Percentiles rank a stretch among this genome's conserved stretches.
Conservation (phyloP, 441 rosid genomes). For the Erodium texanum region DNA sequence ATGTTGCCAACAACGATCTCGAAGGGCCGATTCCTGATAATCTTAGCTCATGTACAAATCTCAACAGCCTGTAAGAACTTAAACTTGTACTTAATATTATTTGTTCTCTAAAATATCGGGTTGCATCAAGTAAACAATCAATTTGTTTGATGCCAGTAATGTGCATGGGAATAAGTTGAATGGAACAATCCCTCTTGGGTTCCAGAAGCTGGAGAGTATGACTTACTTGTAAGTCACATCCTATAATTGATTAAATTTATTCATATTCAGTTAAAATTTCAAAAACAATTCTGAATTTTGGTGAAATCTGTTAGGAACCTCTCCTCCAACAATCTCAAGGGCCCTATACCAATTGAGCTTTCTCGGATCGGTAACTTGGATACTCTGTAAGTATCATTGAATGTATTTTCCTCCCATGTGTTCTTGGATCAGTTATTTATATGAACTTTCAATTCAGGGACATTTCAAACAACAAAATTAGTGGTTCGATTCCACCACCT, state of each 20-base stretch:
- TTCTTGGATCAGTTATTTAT: constrained; percentile 8
- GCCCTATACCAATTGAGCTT: constrained; percentile 60
- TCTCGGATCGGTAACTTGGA: constrained; percentile 83
- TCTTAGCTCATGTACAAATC: constrained; percentile 67
- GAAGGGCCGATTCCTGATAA: constrained; percentile 77
- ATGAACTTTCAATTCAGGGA: constrained; percentile 40
- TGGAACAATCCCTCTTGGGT: constrained; percentile 63
- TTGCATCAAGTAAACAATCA: background rate
- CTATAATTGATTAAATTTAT: too few species aligned
- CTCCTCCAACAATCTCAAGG: constrained; percentile 66
- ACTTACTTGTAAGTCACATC: constrained; percentile 64
- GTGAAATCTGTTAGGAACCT: constrained; percentile 67
- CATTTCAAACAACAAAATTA: constrained; percentile 58
- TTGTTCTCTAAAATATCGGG: background rate
- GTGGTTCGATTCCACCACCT: constrained; percentile 63
- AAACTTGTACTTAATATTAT: background rate
- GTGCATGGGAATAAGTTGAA: constrained; percentile 68
- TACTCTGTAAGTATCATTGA: constrained; percentile 46
- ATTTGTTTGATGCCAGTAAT: constrained; percentile 34
- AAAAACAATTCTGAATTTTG: too few species aligned
- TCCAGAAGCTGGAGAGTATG: constrained; percentile 66
- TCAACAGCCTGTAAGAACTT: constrained; percentile 68
- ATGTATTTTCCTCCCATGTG: background rate
- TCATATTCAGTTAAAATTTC: too few species aligned
- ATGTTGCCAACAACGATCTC: constrained; percentile 73